Conservation (phyloP, 1,284 basidiomycete genomes). For the Leucocoprinus gongylophorus region DNA sequence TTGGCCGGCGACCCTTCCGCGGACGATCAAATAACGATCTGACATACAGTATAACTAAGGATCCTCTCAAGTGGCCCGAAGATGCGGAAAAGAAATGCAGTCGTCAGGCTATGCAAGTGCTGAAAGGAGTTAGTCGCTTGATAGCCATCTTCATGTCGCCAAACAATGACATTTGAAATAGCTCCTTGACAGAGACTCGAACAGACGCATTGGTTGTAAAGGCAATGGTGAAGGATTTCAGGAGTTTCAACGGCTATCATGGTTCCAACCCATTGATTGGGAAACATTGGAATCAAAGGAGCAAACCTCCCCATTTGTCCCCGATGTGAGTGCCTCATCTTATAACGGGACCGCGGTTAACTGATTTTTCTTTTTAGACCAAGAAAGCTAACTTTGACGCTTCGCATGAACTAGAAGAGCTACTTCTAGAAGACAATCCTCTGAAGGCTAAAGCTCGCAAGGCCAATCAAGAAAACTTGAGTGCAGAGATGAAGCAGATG, state of each 20-base stretch:
- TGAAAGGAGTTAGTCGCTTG: conserved; percentile 53
- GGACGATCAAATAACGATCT: conserved; percentile 88
- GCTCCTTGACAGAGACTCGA: conserved; percentile 83
- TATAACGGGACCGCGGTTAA: background rate
- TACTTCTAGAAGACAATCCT: conserved; percentile 94
- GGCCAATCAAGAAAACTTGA: conserved; percentile 81
- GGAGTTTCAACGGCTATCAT: conserved; percentile 75
- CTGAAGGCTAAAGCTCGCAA: conserved; percentile 92
- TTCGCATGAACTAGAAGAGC: conserved; percentile 96
- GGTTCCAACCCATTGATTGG: conserved; percentile 90
- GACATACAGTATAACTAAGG: conserved; percentile 81
- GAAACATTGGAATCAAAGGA: conserved; percentile 76
- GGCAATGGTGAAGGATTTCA: conserved; percentile 71
- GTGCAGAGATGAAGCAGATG: conserved; percentile 92
- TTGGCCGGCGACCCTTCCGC: conserved; percentile 87
- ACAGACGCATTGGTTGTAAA: conserved; percentile 77
- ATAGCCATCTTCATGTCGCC: conserved; percentile 7
- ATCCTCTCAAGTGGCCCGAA: conserved; percentile 69
- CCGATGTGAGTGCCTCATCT: conserved; percentile 60
- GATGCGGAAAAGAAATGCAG: conserved; percentile 69
- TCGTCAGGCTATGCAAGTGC: conserved; percentile 54
- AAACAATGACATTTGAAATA: conserved; percentile 24
- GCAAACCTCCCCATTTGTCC: conserved; percentile 81
- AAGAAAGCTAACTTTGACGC: conserved; percentile 98
- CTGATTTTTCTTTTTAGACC: conserved; percentile 38